Conservation (phyloP, 169 alveolate genomes). For the Plasmodium gallinaceum region DNA sequence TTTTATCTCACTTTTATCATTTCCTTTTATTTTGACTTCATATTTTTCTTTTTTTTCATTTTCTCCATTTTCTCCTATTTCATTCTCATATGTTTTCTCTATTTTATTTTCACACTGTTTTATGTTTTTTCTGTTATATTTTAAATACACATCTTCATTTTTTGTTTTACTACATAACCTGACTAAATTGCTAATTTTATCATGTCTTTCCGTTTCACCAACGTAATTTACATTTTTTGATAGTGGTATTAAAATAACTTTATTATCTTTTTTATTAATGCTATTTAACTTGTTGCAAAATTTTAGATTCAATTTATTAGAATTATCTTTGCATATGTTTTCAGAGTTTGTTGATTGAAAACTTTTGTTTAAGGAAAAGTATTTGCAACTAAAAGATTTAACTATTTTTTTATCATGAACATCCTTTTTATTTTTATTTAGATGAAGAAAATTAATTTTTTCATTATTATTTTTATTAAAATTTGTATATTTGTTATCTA, state of each 20-base stretch:
- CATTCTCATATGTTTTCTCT: too few relatives aligned
- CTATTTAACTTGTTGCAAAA: too few relatives aligned
- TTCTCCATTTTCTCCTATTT: too few relatives aligned
- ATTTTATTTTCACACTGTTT: too few relatives aligned
- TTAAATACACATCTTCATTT: background rate
- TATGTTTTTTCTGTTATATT: too few relatives aligned
- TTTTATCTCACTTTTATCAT: too few relatives aligned
- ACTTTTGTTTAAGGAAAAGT: background rate
- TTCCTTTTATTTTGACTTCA: too few relatives aligned
- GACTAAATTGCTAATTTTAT: background rate
- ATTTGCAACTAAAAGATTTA: background rate
- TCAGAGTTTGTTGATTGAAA: background rate
- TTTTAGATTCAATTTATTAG: background rate
- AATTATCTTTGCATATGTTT: background rate
- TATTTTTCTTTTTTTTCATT: too few relatives aligned
- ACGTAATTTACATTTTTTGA: background rate
- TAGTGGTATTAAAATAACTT: background rate
- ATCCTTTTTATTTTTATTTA: background rate
- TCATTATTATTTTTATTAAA: background rate
- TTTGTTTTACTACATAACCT: background rate
- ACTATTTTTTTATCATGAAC: background rate
- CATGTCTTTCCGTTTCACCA: background rate
- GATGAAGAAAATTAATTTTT: background rate
- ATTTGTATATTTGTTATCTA: background rate
- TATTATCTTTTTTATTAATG: background rate